A percentile compares a stretch with the other conserved stretches of the same genome.
These are phyloP conservation scores for Blastobotrys peoriensis DNA, from an alignment of 805 yeast genomes.

Conservation along the genomic window DNA sequence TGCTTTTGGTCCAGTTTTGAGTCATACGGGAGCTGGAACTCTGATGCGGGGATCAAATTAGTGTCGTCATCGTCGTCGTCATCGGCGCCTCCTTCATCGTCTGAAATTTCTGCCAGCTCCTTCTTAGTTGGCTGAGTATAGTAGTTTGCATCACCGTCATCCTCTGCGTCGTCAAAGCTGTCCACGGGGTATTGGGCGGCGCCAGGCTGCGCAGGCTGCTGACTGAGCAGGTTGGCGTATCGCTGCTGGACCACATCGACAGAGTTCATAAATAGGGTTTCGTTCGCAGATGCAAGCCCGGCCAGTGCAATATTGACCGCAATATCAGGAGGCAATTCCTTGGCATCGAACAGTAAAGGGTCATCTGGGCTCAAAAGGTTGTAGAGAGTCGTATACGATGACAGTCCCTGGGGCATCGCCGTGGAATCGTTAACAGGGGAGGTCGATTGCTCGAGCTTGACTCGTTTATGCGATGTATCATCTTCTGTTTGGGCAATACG, in stretches of 20 bases:
- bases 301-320: conserved; percentile 59
- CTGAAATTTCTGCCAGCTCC: conserved; percentile 12
- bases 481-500: conserved; percentile 29
- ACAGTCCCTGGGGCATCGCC: conserved; percentile 22
- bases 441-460: conserved; percentile 15
- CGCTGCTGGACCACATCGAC: conserved; percentile 65
- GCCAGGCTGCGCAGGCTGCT: conserved; percentile 14
- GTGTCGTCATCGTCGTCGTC: conserved; percentile 29
- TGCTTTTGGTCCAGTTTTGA: conserved; percentile 16
- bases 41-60: conserved; percentile 33
- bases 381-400: conserved; percentile 55
- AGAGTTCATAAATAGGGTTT: conserved; percentile 53
- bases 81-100: conserved; percentile 17
- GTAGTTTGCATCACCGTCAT: conserved; percentile 23
- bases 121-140: conserved; percentile 15
- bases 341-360: conserved; percentile 65
- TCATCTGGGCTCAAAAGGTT: conserved; percentile 57
- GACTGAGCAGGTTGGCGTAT: conserved; percentile 43
- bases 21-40: conserved; percentile 55
- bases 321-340: conserved; percentile 57
- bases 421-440: conserved; percentile 19
- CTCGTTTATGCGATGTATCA: conserved; percentile 23
- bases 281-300: conserved; percentile 54
- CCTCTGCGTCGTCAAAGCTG: conserved; percentile 32
- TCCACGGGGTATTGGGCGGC: conserved; percentile 17